Conservation (phyloP, 768 basidiomycete species). For the Boletus reticuloceps region DNA sequence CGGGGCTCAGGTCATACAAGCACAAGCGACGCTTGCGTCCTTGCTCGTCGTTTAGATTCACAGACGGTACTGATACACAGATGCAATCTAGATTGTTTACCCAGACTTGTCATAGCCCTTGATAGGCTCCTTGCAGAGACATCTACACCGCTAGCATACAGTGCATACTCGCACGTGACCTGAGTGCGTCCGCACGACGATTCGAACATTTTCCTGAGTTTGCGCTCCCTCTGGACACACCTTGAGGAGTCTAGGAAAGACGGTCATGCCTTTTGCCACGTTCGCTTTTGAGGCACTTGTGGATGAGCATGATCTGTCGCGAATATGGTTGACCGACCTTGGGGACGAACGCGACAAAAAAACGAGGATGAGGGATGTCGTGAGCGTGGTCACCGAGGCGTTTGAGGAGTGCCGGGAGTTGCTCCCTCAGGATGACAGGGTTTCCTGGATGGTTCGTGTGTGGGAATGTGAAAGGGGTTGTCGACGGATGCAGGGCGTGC, state of each 20-base stretch:
- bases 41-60: constrained; percentile 63
- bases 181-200: constrained; percentile 80
- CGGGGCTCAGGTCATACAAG: constrained; percentile 62
- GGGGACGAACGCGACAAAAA: constrained; percentile 86
- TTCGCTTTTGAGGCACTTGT: constrained; percentile 77
- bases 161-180: constrained; percentile 83
- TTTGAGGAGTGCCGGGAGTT: constrained; percentile 62
- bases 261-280: constrained; percentile 74
- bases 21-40: constrained; percentile 81
- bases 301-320: constrained; percentile 79
- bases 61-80: constrained; percentile 10
- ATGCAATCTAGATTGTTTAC: constrained; percentile 20
- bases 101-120: neutral
- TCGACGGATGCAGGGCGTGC: too few species aligned
- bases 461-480: too few species aligned
- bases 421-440: constrained; percentile 60
- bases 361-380: constrained; percentile 60
- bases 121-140: neutral
- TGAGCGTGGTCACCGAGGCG: constrained; percentile 45
- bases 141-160: constrained; percentile 29
- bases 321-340: constrained; percentile 80
- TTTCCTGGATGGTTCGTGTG: neutral
- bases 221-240: constrained; percentile 44
- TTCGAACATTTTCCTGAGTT: constrained; percentile 53
- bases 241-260: constrained; percentile 88